Percentiles rank a stretch among this genome's conserved stretches.
Conservation (phyloP, 768 basidiomycete genomes). For the Mycena olivaceomarginata region DNA sequence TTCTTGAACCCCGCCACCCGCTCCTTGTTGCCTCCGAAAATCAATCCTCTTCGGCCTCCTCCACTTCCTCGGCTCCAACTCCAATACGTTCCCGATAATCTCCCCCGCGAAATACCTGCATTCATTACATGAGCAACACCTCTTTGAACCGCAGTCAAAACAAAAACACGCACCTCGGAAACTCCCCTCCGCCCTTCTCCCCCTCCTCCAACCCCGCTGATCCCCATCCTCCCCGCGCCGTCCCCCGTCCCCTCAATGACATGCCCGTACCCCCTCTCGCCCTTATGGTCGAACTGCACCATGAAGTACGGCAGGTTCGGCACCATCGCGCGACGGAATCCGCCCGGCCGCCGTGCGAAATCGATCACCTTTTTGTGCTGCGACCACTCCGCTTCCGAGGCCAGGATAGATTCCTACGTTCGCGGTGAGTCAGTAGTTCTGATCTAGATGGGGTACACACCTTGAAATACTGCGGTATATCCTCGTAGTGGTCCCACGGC, state of each 20-base stretch:
- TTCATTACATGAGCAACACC: conserved; percentile 23
- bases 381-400: conserved; percentile 98
- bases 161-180: conserved; percentile 78
- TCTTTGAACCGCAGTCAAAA: background rate
- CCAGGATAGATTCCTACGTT: conserved; percentile 90
- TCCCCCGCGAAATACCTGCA: conserved; percentile 94
- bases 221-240: conserved; percentile 56
- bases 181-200: conserved; percentile 93
- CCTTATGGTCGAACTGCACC: conserved; percentile 99
- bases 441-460: conserved; percentile 58
- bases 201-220: conserved; percentile 81
- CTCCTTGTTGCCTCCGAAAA: conserved; percentile 78
- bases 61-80: conserved; percentile 92
- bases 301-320: conserved; percentile 98
- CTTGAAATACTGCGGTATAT: conserved; percentile 95
- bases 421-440: too few species aligned
- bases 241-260: conserved; percentile 95
- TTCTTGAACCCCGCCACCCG: conserved; percentile 82
- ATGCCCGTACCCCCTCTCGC: conserved; percentile 98
- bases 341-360: conserved; percentile 92
- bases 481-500: conserved; percentile 91
- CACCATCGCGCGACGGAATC: conserved; percentile 96
- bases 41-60: conserved; percentile 87
- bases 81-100: conserved; percentile 94
- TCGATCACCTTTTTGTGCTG: conserved; percentile 98